Evolutionary conservation across 164 flowering plant genomes (phyloP), one percentile per base, ranked within the genome.

Genomic region (Buxus sempervirens): DNA sequence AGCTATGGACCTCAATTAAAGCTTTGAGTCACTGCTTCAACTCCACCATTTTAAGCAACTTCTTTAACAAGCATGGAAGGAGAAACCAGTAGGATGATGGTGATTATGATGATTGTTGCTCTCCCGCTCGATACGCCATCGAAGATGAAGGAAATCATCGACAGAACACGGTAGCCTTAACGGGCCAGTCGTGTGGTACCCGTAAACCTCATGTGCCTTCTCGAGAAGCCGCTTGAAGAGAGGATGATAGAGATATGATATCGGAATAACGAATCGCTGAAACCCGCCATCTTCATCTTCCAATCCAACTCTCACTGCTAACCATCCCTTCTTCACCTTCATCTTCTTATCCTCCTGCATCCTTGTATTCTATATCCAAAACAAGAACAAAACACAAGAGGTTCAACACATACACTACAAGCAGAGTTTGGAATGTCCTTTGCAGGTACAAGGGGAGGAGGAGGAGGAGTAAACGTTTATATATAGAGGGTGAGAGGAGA

Each of bases 91-190:
- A 49, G 75, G 80, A 21, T 66, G 81, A 38, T 70, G 77, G 15
- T 80, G 79, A 32, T 32, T 3, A 56, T 75, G 74, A 25, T 72
- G 64, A 20, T 64, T 54, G 7, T 41, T 60, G 9, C 58, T 48
- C 58, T 78, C 91, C 59, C 68, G 68, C 74, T 85, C 89, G 10
- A 84, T 81, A 64, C 68, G 80, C 87, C 89, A 79, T 60, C 79
- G 77, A 0, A 88, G 72, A 68, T 79, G 83, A 54, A 82, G 84
- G 54, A 88, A 88, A 66, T 88, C 89, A 26, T 84, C 87, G 58
- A 81, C 82, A 1, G 88, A 85, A 66, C 89, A 85, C 0, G 89
- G 92, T 9, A 88, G 80, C 73, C 73, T 65, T 1, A 88, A 71
- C 0, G 88, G 89, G 13, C 92, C 92, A 0, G 73, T 22, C 2